Evolutionary conservation across 2,329 filamentous ascomycete genomes (phyloP).

Genomic region (Gliomastix tumulicola): DNA sequence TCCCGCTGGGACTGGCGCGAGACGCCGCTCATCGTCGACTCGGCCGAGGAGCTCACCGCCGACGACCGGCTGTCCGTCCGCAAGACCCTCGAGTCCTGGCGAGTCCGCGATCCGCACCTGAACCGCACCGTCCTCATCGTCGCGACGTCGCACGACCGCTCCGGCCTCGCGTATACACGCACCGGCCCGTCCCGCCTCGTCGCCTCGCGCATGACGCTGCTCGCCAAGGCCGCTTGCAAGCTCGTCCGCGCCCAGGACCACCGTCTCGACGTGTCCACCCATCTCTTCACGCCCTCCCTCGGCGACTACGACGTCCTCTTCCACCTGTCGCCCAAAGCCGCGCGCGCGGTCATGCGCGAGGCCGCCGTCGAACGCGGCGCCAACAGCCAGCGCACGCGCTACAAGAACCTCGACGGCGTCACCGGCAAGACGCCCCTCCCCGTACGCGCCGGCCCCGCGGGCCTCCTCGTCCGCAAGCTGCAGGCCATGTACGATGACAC

Average conservation of each 20-base stretch:
- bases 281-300: constrained; percentile 66
- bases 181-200: constrained; percentile 70
- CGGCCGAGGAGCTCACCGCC: constrained; percentile 52
- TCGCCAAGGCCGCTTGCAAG: constrained; percentile 70
- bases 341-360: constrained; percentile 33
- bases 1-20: constrained; percentile 88
- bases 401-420: constrained; percentile 72
- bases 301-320: constrained; percentile 84
- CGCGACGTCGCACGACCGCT: constrained; percentile 69
- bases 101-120: constrained; percentile 82
- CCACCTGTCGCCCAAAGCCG: constrained; percentile 52
- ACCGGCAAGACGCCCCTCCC: constrained; percentile 35
- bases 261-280: constrained; percentile 36
- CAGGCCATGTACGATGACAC: constrained; percentile 58
- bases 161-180: constrained; percentile 75
- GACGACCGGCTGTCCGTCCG: constrained; percentile 56
- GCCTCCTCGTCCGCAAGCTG: constrained; percentile 61
- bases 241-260: constrained; percentile 47
- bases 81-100: constrained; percentile 74
- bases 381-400: constrained; percentile 41
- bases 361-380: constrained; percentile 24
- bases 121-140: constrained; percentile 77
- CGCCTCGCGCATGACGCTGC: constrained; percentile 72
- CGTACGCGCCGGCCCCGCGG: constrained; percentile 53
- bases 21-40: constrained; percentile 74